phyloP scores from a whole-genome alignment of 2,329 filamentous ascomycete species.

The Botrytis sinoallii region DNA sequence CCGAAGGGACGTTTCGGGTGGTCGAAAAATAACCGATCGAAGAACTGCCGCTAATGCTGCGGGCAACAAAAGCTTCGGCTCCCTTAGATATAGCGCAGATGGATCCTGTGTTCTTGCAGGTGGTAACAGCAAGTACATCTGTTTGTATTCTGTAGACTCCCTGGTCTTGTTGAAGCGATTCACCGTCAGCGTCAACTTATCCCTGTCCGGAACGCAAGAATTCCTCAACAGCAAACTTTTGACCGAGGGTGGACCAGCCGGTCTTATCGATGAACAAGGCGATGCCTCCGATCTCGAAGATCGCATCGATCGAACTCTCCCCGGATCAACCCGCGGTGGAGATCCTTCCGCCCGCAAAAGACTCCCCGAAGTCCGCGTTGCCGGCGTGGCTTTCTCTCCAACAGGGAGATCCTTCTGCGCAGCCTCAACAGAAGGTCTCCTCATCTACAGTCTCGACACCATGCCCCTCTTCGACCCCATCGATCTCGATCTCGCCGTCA shows the following conservation, averaged over 20 bases:
- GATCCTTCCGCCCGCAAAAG: constrained; percentile 77
- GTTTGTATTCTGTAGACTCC: constrained; percentile 90
- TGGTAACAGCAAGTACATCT: constrained; percentile 98
- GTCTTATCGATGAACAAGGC: constrained; percentile 81
- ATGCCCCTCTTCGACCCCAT: constrained; percentile 89
- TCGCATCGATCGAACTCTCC: constrained; percentile 72
- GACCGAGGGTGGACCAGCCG: constrained; percentile 83
- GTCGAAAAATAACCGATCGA: constrained; percentile 82
- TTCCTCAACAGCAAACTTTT: constrained; percentile 90
- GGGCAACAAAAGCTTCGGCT: constrained; percentile 85
- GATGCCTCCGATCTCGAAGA: constrained; percentile 89
- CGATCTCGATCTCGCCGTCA: constrained; percentile 91
- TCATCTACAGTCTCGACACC: constrained; percentile 89
- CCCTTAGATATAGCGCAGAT: constrained; percentile 87
- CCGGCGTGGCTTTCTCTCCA: constrained; percentile 81
- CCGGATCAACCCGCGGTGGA: constrained; percentile 78
- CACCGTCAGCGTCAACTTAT: constrained; percentile 94
- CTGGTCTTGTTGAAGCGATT: constrained; percentile 92
- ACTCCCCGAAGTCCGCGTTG: constrained; percentile 79
- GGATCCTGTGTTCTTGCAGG: constrained; percentile 86
- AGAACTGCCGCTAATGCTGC: constrained; percentile 86
- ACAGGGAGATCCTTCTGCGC: constrained; percentile 90
- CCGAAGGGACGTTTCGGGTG: constrained; percentile 87
- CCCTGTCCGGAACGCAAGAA: constrained; percentile 91
- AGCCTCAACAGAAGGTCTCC: constrained; percentile 86